Percentiles rank a stretch among this genome's conserved stretches.
Evolutionary conservation across 1,139 yeast species (phyloP).

Genomic region (Kurtzmaniella quercitrusa): DNA sequence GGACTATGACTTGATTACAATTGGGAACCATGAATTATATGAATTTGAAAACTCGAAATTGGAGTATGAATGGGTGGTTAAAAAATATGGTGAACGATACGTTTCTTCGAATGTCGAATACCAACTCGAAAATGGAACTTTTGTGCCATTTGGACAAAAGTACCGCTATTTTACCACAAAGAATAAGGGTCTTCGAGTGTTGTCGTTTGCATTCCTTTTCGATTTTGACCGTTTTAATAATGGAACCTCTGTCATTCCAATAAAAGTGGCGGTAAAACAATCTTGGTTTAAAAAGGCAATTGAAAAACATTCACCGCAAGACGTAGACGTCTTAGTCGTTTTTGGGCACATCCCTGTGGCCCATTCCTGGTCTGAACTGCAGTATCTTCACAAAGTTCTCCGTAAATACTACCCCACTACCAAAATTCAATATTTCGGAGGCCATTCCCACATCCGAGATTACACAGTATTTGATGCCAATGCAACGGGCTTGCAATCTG

Average conservation of each 20-base stretch:
- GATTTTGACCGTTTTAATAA: conserved; percentile 63
- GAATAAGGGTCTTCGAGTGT: conserved; percentile 45
- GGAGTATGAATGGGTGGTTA: conserved; percentile 61
- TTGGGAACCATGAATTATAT: conserved; percentile 93
- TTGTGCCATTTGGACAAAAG: conserved; percentile 65
- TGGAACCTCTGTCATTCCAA: conserved; percentile 62
- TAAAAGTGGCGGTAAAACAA: conserved; percentile 50
- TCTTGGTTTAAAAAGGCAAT: conserved; percentile 64
- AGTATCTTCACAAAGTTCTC: conserved; percentile 47
- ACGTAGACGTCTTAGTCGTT: conserved; percentile 63
- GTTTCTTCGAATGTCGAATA: conserved; percentile 82
- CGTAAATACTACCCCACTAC: conserved; percentile 57
- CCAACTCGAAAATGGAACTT: conserved; percentile 39
- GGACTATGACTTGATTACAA: conserved; percentile 74
- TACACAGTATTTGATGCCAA: conserved; percentile 62
- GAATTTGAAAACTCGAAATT: conserved; percentile 59
- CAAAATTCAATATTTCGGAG: conserved; percentile 85
- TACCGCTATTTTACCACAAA: conserved; percentile 64
- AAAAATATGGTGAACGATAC: conserved; percentile 60
- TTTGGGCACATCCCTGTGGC: conserved; percentile 81
- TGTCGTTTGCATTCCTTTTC: conserved; percentile 79
- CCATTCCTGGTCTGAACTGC: conserved; percentile 54
- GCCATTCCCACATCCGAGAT: conserved; percentile 92
- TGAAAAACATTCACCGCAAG: conserved; percentile 31
- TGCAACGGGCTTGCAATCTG: conserved; percentile 82